Base-by-base conservation (phyloP, 345 rosid species). In the Chamaenerion angustifolium region DNA sequence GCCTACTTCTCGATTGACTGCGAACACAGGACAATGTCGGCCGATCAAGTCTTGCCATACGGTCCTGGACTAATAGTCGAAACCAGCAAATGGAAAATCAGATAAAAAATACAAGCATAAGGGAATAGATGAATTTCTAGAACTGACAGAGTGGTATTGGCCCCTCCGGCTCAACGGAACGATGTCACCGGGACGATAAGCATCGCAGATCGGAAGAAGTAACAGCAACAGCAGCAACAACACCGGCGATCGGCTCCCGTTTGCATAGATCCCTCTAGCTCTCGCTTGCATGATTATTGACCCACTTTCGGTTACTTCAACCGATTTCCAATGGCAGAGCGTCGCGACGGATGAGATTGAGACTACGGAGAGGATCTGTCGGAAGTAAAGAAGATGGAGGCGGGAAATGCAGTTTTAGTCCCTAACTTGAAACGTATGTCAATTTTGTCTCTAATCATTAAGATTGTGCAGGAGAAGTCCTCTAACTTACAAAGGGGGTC, bases 111-210 rank as follows among this genome's bases (percentile, higher is more conserved):
- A 43, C 0, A 55, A 25, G 0, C 12, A 14, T 1, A 15, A 1
- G 13, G 43, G 48, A 10, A 42, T 5, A 7, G 7, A 31, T 31
- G 1, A 31, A 7, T 25, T 35, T 12, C 13, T 64, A 58, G 60
- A 51, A 71, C 75, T 52, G 47, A 92, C 96, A 45, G 85, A 72
- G 64, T 92, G 99, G 74, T 92, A 92, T 57, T 88, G 96, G 16
- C 95, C 95, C 95, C 77, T 92, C 73, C 83, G 81, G 86, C 85
- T 83, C 99, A 79, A 80, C n/a, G 88, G 86, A 40, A 88, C 90
- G 65, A 85, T 77, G 64, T 93, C 99, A 48, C 94, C 96, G 0
- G 94, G 92, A 42, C 95, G 57, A 72, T 93, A 93, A 56, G 95
- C 88, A 12, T 60, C 48, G 45, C 78, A 76, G 50, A 80, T 57